A percentile compares a stretch with the other conserved stretches of the same genome.
Conservation (phyloP, 2,329 filamentous ascomycete species). For the Penicillium italicum region DNA sequence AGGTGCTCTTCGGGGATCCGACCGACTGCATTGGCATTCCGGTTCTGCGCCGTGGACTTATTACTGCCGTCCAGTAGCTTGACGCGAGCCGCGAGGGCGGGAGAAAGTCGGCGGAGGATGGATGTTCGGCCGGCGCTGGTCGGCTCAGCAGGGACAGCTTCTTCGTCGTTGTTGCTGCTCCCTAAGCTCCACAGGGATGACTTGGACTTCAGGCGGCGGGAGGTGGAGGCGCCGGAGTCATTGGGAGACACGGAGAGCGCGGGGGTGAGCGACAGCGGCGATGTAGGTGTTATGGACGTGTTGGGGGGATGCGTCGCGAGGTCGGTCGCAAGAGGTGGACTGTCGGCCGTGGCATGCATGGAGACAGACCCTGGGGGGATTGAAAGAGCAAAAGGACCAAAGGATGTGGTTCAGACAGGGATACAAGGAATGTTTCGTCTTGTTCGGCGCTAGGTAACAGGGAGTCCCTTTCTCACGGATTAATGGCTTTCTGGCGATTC, state of each 20-base stretch:
- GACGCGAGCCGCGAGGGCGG: slow-evolving; percentile 42
- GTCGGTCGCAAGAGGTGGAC: slow-evolving; percentile 30
- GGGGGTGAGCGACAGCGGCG: slow-evolving; percentile 24
- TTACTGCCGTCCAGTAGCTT: slow-evolving; percentile 40
- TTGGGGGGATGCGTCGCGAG: slow-evolving; percentile 24
- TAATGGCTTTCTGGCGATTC: slow-evolving; percentile 2
- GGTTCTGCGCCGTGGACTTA: slow-evolving; percentile 21
- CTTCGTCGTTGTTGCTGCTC: slow-evolving; percentile 35
- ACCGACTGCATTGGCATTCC: slow-evolving; percentile 32
- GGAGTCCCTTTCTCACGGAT: slow-evolving; percentile 21
- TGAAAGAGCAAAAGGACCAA: slow-evolving; percentile 11
- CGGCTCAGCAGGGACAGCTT: slow-evolving; percentile 16
- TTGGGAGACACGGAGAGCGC: slow-evolving; percentile 30
- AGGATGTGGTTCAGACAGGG: slow-evolving; percentile 19
- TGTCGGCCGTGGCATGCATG: slow-evolving; percentile 39
- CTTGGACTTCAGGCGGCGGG: slow-evolving; percentile 37
- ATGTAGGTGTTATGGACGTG: slow-evolving; percentile 28
- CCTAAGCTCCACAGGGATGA: slow-evolving; percentile 35
- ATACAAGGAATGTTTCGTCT: slow-evolving; percentile 26
- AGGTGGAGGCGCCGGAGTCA: slow-evolving; percentile 24
- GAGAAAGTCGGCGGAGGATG: slow-evolving; percentile 43
- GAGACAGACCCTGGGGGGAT: slow-evolving; percentile 24
- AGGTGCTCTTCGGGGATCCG: slow-evolving; percentile 42
- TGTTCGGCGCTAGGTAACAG: slow-evolving; percentile 13
- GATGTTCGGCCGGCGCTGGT: slow-evolving; percentile 28